Conservation (phyloP, 129 eudicot species). For the Flaveria robusta region DNA sequence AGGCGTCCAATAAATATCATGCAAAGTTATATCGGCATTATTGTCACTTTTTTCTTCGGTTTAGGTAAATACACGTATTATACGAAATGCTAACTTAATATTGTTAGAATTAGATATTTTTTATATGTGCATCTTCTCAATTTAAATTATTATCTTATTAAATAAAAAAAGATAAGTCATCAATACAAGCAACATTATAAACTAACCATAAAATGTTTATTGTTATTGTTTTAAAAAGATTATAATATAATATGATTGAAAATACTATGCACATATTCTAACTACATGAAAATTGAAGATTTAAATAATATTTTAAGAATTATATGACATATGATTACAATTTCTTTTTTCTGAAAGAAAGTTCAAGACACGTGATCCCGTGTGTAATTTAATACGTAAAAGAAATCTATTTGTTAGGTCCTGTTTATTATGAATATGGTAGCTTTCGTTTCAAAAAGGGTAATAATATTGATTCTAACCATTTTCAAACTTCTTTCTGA, state of each 20-base stretch:
- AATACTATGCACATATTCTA: no score
- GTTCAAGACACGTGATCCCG: constrained; percentile 18
- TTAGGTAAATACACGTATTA: constrained; percentile 2
- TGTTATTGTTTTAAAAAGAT: no score
- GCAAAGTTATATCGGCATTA: constrained; percentile 8
- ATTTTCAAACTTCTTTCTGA: constrained; percentile 28
- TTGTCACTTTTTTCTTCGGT: constrained; percentile 2
- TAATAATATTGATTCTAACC: not conserved
- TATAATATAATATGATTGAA: no score
- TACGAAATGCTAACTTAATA: not conserved
- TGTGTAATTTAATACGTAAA: constrained; percentile 29
- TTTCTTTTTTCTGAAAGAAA: constrained; percentile 4
- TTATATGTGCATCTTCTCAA: not conserved
- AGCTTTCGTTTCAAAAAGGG: constrained; percentile 27
- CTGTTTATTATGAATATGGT: constrained; percentile 27
- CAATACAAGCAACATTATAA: no score
- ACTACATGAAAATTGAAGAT: not conserved
- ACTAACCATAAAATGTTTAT: no score
- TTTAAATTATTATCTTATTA: no score
- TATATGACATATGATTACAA: not conserved
- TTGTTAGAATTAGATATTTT: not conserved
- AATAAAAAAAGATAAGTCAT: no score
- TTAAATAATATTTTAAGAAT: not conserved
- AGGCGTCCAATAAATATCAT: constrained; percentile 25
- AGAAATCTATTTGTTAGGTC: constrained; percentile 36